phyloP scores from a whole-genome alignment of 1,139 yeast species.

The Protomyces inundatus region DNA sequence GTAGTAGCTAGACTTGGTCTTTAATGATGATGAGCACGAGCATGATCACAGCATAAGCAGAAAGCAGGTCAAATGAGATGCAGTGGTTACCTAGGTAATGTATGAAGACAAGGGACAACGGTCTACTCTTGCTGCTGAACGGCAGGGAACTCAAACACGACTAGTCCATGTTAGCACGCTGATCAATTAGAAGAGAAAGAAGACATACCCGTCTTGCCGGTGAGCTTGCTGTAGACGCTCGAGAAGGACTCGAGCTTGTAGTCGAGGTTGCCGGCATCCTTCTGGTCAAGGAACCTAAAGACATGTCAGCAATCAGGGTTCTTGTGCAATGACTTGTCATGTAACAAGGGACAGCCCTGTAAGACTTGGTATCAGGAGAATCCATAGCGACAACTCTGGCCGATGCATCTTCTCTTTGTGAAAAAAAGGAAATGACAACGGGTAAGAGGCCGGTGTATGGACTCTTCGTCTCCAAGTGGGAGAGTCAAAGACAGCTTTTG shows the following conservation, averaged over 20 bases:
- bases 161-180: constrained; percentile 31
- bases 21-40: background rate
- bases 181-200: constrained; percentile 61
- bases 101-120: background rate
- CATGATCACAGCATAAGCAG: background rate
- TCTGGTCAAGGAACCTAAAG: constrained; percentile 74
- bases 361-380: background rate
- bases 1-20: background rate
- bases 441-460: constrained; percentile 29
- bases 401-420: constrained; percentile 1
- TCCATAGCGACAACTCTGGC: constrained; percentile 26
- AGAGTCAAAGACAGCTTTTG: too few relatives aligned
- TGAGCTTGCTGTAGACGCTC: constrained; percentile 95
- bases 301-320: background rate
- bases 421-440: background rate
- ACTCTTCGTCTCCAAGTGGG: constrained; percentile 1
- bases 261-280: constrained; percentile 95
- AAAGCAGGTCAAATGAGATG: background rate
- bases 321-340: background rate
- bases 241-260: constrained; percentile 99
- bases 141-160: constrained; percentile 55
- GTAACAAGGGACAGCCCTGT: too few relatives aligned
- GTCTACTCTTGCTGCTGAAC: constrained; percentile 1
- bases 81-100: background rate
- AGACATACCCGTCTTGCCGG: constrained; percentile 99